Evolutionary conservation across 176 grass and related monocot genomes (phyloP).

Genomic region (Microstegium vimineum): DNA sequence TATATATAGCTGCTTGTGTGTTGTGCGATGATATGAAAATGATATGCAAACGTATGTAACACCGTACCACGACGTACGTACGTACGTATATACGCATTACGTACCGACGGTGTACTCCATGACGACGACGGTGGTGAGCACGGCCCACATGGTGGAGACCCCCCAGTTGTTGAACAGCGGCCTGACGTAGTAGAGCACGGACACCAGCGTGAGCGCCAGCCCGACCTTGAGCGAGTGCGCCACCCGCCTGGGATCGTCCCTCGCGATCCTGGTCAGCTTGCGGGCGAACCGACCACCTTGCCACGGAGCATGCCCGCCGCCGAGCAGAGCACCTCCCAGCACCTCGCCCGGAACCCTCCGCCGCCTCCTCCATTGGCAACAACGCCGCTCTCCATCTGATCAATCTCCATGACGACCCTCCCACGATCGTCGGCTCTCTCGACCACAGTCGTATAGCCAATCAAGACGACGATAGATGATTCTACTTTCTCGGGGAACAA

Average conservation of each 20-base stretch:
- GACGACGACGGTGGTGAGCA: conserved; percentile 9
- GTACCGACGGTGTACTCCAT: conserved; percentile 23
- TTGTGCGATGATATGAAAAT: not conserved
- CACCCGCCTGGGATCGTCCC: not conserved
- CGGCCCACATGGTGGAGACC: not conserved
- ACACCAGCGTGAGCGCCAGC: conserved; percentile 2
- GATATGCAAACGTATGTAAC: not conserved
- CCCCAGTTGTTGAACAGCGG: conserved; percentile 7
- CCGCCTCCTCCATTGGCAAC: not conserved
- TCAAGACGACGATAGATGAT: too few species aligned
- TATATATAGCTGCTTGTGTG: not conserved
- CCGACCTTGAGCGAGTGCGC: conserved; percentile 1
- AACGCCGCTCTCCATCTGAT: not conserved
- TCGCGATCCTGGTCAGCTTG: not conserved
- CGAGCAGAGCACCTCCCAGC: not conserved
- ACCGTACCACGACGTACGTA: not conserved
- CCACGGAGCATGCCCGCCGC: not conserved
- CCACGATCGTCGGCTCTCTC: too few species aligned
- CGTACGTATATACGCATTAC: too few species aligned
- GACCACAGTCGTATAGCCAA: too few species aligned
- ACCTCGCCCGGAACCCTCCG: not conserved
- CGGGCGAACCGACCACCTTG: not conserved
- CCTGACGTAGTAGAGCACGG: not conserved
- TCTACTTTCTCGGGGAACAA: too few species aligned
- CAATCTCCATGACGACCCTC: not conserved